These are phyloP conservation scores for Blastobotrys indianensis DNA, from an alignment of 1,139 yeast species.

Conservation along the genomic window DNA sequence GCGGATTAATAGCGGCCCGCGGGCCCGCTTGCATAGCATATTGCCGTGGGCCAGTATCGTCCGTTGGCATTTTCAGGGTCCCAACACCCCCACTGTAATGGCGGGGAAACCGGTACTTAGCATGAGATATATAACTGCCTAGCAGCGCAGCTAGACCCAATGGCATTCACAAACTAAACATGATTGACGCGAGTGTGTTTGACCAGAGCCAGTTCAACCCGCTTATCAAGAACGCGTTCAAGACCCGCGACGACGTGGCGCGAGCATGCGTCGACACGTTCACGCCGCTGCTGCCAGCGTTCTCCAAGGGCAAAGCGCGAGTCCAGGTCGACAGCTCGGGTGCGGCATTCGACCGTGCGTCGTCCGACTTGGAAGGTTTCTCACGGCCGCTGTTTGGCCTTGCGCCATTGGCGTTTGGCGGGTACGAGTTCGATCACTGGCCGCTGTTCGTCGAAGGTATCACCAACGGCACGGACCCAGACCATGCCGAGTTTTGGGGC, in stretches of 20 bases:
- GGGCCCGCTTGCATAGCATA: too few relatives aligned
- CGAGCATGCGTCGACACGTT: constrained; percentile 17
- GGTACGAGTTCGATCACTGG: constrained; percentile 28
- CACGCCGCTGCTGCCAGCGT: constrained; percentile 19
- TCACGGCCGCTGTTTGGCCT: constrained; percentile 32
- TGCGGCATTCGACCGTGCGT: constrained; percentile 24
- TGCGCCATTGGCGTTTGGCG: constrained; percentile 29
- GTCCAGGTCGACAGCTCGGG: constrained; percentile 22
- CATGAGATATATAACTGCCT: too few relatives aligned
- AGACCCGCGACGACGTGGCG: constrained; percentile 19
- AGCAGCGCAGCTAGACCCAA: too few relatives aligned
- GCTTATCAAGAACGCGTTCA: constrained; percentile 14
- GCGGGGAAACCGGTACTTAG: too few relatives aligned
- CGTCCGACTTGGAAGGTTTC: constrained; percentile 30
- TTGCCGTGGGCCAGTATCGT: too few relatives aligned
- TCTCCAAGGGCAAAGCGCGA: constrained; percentile 19
- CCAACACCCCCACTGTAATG: too few relatives aligned
- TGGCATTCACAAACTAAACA: too few relatives aligned
- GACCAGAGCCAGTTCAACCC: constrained; percentile 10
- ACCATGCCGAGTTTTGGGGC: constrained; percentile 32
- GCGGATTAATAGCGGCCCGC: too few relatives aligned
- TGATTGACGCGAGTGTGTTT: not conserved
- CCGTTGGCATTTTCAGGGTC: too few relatives aligned
- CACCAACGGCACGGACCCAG: constrained; percentile 30
- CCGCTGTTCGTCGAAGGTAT: constrained; percentile 23